Base-by-base conservation (phyloP, 2,329 filamentous ascomycete genomes). In the Xylaria sp. region DNA sequence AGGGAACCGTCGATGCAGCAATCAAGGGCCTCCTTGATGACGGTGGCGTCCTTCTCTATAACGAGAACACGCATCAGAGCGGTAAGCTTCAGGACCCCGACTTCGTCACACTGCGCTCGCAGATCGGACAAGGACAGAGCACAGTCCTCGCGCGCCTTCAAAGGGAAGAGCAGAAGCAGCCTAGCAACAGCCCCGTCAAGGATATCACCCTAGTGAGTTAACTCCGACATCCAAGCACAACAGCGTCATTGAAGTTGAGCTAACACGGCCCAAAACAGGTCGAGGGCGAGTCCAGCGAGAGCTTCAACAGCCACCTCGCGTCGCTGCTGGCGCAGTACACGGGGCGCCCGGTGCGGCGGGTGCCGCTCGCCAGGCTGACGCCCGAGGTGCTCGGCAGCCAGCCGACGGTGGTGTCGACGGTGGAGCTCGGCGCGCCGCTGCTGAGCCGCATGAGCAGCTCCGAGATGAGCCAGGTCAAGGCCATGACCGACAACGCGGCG, bases 391-490 rank as follows among this genome's bases (percentile, higher is more conserved):
- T 34, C 29, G 29, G 29, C 29, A 34, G 6, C 29, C 29, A 34
- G 29, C 16, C 29, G 4, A 34, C 29, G 16, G 29, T 34, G 4
- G 29, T 34, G 9, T 34, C 29, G 5, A 34, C 29, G 4, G 29
- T 34, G 29, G 59, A 63, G 26, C 7, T 54, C 7, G 9, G 50
- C 4, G 26, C 37, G 2, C 49, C 61, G 3, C 38, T 63, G 1
- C 45, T 63, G 3, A 18, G 16, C 20, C 44, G 16, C 3, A 54
- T 59, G 2, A 46, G 45, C 4, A 46, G 49, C 5, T 22, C 52
- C 7, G 49, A 61, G 4, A 61, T 63, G 56, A 8, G 39, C 7
- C 20, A 19, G 0, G 52, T 63, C 1, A 59, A 63, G 40, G 5
- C 51, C 1, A 45, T 63, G 34, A 63, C 59, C 1, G 44, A 58